Base-by-base conservation (phyloP, 129 eudicot genomes). In the Helianthus tuberosus region DNA sequence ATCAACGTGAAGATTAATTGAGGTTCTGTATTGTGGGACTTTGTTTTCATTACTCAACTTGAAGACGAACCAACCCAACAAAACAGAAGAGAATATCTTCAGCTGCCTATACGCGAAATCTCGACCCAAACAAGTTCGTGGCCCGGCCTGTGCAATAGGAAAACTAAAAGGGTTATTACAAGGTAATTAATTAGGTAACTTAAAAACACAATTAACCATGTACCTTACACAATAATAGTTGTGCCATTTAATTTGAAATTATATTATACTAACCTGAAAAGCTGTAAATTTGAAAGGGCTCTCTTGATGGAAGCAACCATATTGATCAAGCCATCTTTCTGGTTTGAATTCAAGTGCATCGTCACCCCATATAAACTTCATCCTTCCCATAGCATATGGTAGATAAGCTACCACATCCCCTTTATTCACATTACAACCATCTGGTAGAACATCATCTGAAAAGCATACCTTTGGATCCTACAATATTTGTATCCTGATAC, bases 221-320 rank as follows among this genome's bases (percentile, higher is more conserved):
- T 29, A 29, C 35, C 44, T 39, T 39, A 7, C 44, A 39, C 2
- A 29, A 29, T 1, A 29, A 1, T 29, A 29, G 35, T 39, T 47
- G 51, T 47, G 51, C 51, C 14, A 1, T 47, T 10, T 47, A 9
- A 47, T 47, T 8, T 39, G 53, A 54, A 57, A 23, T 41, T 12
- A 20, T 57, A 58, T n/a, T 12, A 29, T 73, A 39, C 44, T 20
- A 53, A 81, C 96, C 89, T 89, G 96, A 59, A 89, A 89, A 6
- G 96, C 96, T 8, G 91, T 82, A 65, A 89, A 89, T 65, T 86
- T 89, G 77, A 89, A 89, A 41, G 92, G 92, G 68, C 86, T 89
- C 74, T 86, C 85, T 7, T 55, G 76, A 51, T 67, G 82, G 69
- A 84, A 89, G 83, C 63, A 49, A 7, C 92, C 92, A 58, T 84